Evolutionary conservation across 148 eudicot species (phyloP).

Genomic region (Silene uniflora): DNA sequence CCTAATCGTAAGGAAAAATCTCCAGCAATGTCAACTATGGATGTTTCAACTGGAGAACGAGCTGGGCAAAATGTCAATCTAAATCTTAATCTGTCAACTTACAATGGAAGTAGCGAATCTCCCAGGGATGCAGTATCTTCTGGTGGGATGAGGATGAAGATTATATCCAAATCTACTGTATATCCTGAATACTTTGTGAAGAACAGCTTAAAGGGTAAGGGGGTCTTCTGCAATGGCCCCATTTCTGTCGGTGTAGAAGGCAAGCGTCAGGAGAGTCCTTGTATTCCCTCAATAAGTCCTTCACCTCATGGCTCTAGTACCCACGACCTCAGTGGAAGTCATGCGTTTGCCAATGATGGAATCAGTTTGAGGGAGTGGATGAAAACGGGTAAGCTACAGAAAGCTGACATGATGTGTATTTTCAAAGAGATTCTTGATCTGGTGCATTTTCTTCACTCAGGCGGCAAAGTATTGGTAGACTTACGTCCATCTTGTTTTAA

Average conservation of each 20-base stretch:
- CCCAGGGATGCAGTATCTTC: conserved; percentile 30
- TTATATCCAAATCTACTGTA: conserved; percentile 73
- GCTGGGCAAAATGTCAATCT: conserved; percentile 23
- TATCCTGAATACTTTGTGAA: conserved; percentile 69
- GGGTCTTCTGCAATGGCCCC: conserved; percentile 54
- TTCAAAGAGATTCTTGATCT: conserved; percentile 67
- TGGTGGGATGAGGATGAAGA: conserved; percentile 67
- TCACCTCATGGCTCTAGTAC: conserved; percentile 17
- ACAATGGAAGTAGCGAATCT: conserved; percentile 30
- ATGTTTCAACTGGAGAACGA: conserved; percentile 29
- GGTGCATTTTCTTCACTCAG: conserved; percentile 62
- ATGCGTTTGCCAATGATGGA: conserved; percentile 30
- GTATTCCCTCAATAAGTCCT: conserved; percentile 13
- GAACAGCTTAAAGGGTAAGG: conserved; percentile 70
- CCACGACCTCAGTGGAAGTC: conserved; percentile 13
- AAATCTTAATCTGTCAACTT: conserved; percentile 19
- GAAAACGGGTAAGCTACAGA: conserved; percentile 41
- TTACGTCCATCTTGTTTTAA: conserved; percentile 79
- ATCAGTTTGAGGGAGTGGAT: conserved; percentile 83
- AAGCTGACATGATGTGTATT: conserved; percentile 43
- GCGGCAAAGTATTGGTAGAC: conserved; percentile 55
- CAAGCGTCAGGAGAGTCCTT: conserved; percentile 22
- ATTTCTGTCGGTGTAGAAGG: conserved; percentile 28
- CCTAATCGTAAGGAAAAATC: conserved; percentile 28
- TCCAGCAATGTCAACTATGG: conserved; percentile 29